Base-by-base conservation (phyloP, 768 basidiomycete genomes). In the Lyophyllum decastes region DNA sequence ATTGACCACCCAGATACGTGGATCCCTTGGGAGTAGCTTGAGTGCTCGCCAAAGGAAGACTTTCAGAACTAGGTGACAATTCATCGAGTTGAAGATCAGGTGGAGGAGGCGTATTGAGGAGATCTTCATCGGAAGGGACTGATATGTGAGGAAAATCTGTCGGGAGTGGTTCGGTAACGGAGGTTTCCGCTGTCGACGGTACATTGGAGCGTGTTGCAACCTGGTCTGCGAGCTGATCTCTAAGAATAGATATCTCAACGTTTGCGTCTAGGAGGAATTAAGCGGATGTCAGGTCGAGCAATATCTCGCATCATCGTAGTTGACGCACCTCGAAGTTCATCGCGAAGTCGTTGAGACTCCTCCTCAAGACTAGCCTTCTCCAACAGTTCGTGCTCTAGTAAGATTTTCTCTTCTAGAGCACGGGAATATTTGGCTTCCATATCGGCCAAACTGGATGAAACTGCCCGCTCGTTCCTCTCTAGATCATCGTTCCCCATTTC, bases 401-500 rank as follows among this genome's bases (percentile, higher is more conserved):
- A 76, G 54, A 98, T 98, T 76, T 98, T 98, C 76, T 98, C 95
- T 72, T 99, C 97, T 33, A 98, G 78, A 1, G 90, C 90, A 52
- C 88, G 84, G 58, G 94, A 87, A 75, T 98, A 96, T 70, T 89
- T 94, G 64, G 84, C 78, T 74, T 97, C 95, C 65, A 93, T 79
- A 68, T 92, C 90, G 4, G 89, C 90, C 64, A 95, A 73, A 64
- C 84, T 90, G 49, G 89, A 92, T 9, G 89, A 84, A 41, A 92
- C 89, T 50, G 90, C 91, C 26, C 97, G 85, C 69, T 98, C 96
- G 71, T 90, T 95, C 61, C 95, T 82, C 70, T 98, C 97, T 57
- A 99, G 79, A 74, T 98, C 95, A 67, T 99, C 97, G 67, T 97
- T 98, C 47, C 96, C 96, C 86, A 98, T 90, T 74, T 98, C 96